Base-by-base conservation (phyloP, 192 early-diverging fungal genomes). In the Coemansia aciculifera region DNA sequence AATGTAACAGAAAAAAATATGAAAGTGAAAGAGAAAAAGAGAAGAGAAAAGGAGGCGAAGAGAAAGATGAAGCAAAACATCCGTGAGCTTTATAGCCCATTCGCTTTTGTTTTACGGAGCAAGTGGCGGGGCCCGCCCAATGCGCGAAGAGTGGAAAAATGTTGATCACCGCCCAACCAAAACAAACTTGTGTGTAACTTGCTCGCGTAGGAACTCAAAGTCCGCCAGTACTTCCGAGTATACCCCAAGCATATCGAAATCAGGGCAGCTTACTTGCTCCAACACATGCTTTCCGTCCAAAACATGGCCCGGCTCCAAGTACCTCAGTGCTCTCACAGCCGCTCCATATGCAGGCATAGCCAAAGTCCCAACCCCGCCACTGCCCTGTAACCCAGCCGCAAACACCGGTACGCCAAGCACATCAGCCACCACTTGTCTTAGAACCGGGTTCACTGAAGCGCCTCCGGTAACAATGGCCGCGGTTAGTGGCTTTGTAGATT, bases 401-500 rank as follows among this genome's bases (percentile, higher is more conserved):
- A 85, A 86, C 7, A 93, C 91, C 1, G 81, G 72, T 4, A 88
- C 77, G 0, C 89, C 89, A 79, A 95, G 87, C n/a, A 94, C 87
- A 69, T 93, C 83, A 0, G 91, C 84, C 6, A 93, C 67, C 1
- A 89, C 67, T 46, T 89, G 85, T 24, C 87, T 68, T 23, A 94
- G 61, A 7, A 72, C 64, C 1, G 51, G 15, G 69, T 93, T 94
- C 0, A 66, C 77, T 0, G 90, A 84, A 6, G 90, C 92, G 6
- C 94, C 94, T 13, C 94, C 94, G 0, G 88, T 89, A 8, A 87
- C 87, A n/a, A 93, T 68, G 13, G 93, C 72, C 15, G 60, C 62
- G 23, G 72, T 62, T 38, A 74, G 37, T 36, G 46, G 37, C 24
- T 56, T 8, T 19, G 61, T 34, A 2, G 42, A 59, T 54, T 78